Evolutionary conservation across 306 rosid genomes (phyloP), one percentile per base, ranked within the genome.

Genomic region (Amphicarpaea edgeworthii): DNA sequence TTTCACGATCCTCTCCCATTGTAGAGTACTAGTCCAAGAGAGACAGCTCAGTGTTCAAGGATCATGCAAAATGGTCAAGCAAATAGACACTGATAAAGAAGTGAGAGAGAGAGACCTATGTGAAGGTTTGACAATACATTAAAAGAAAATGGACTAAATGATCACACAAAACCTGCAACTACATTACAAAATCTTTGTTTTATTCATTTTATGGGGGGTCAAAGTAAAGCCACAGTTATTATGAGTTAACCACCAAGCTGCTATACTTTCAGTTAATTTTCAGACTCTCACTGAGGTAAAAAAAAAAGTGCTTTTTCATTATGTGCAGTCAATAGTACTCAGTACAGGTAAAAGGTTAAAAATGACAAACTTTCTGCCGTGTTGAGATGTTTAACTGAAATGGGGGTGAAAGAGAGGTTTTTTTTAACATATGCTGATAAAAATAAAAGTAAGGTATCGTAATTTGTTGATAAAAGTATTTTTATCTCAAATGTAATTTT

Each of bases 271-370:
- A 37, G 38, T 34, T 34, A 3, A 6, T 75, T 61, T 62, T 79
- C 67, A 75, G 55, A 41, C 65, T 76, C 37, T 53, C 6, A 51
- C 64, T 65, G 74, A 45, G 54, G 68, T 55, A 65, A 51, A 82
- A 75, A 20, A 82, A 75, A 9, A 26, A 17, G 32, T 69, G 75
- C 68, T 80, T 83, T 83, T 83, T 68, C 34, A 68, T 68, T 12
- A 49, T 72, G 45, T 72, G 62, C 83, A 17, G 72, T 46, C 12
- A 49, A 23, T 53, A 40, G 32, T 60, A 43, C 57, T 37, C 30
- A 59, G 45, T 42, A 42, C 57, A 38, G 14, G 55, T 55, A 86
- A 63, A 59, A 49, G 57, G 38, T 41, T 6, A 68, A 40, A 73
- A 61, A 34, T 58, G 74, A 61, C 40, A 17, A 69, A 70, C 77